These are phyloP conservation scores for Chaetomium fimeti DNA, from an alignment of 495 filamentous ascomycete species.

Conservation along the genomic window DNA sequence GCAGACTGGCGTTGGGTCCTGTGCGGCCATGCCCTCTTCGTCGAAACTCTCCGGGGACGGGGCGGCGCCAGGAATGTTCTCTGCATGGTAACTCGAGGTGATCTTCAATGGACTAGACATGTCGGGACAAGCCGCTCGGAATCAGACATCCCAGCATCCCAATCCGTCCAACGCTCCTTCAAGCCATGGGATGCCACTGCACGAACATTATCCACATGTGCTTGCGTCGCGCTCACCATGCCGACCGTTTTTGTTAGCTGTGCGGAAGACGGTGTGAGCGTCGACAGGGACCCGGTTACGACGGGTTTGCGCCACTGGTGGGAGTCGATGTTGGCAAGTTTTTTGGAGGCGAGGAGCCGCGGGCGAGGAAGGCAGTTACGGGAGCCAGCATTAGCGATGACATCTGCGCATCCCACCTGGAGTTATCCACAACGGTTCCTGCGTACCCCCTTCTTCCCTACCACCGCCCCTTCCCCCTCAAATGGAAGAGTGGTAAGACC, in stretches of 20 bases:
- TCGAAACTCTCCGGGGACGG: conserved; percentile 3
- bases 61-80: neutral
- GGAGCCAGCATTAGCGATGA: no score
- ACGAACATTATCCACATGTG: neutral
- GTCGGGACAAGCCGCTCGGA: neutral
- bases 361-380: no score
- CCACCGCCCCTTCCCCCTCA: neutral
- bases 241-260: neutral
- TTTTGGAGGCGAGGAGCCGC: no score
- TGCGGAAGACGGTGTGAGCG: neutral
- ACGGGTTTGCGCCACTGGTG: no score
- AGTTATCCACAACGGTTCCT: no score
- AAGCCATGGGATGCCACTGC: neutral
- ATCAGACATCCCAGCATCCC: conserved; percentile 2
- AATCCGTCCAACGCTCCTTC: neutral
- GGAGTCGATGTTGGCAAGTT: no score
- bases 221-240: neutral
- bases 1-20: neutral
- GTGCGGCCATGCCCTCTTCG: conserved; percentile 2
- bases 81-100: neutral
- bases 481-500: neutral
- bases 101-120: neutral
- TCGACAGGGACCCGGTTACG: neutral
- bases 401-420: no score
- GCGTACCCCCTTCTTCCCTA: no score